Base-by-base conservation (phyloP, 495 filamentous ascomycete genomes). In the Penicillium verhagenii region DNA sequence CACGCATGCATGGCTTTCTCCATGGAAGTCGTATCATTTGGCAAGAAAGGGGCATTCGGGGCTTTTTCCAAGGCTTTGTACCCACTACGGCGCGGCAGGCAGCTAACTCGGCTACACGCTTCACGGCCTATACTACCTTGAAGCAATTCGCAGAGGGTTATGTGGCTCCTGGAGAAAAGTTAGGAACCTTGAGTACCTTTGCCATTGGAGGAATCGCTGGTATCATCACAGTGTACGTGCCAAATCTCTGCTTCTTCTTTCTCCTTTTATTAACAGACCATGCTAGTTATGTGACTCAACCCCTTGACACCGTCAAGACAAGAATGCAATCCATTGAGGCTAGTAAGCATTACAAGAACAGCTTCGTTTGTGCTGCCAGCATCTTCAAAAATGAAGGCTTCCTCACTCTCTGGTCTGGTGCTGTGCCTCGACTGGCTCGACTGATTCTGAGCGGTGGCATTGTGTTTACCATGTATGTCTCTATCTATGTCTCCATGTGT, bases 321-420 rank as follows among this genome's bases (percentile, higher is more conserved):
- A 82, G 92, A 53, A 98, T 98, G 95, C 94, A 98, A 84, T 94
- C 89, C 24, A 88, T 96, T 39, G 92, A 97, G 67, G 91, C 94
- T 7, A 82, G 82, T 49, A 79, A 75, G 42, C 72, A 89, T 56
- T 98, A 98, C 63, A 90, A 85, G 63, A 97, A 97, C 69, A 94
- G 87, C 59, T 85, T 96, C 61, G 79, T 85, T 31, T 98, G 94
- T 69, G 94, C 88, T 2, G 79, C 82, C 16, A 76, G 86, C 51
- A 94, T 98, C 58, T 86, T 92, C 64, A 90, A 83, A 69, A 87
- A 96, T 50, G 94, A 98, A 72, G 93, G 94, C 6, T 31, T 97
- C 20, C 67, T 92, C 37, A 95, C 92, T 9, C 89, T 98, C 56
- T 98, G 94, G 94, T 91, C 89, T 53, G 94, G 94, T 18, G 93